Evolutionary conservation across 306 rosid species (phyloP).

Genomic region (Medicago truncatula): MtrunA17r5.0-ANR NC_053043.1:6626501-6627000

Average conservation of each 20-base stretch:
- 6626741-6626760: conserved; percentile 24
- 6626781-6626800: conserved; percentile 1
- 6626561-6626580: conserved; percentile 11
- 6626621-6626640: conserved; percentile 41
- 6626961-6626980: too few species aligned
- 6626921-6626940: too few species aligned
- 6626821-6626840: neutral
- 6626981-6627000: too few species aligned
- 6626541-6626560: conserved; percentile 4
- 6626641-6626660: conserved; percentile 42
- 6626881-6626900: too few species aligned
- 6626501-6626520: conserved; percentile 11
- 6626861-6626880: neutral
- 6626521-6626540: conserved; percentile 29
- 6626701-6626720: conserved; percentile 2
- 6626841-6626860: neutral
- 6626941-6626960: neutral
- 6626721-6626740: conserved; percentile 10
- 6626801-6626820: neutral
- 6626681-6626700: conserved; percentile 11
- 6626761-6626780: conserved; percentile 7
- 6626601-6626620: conserved; percentile 38
- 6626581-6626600: conserved; percentile 35
- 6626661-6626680: conserved; percentile 27
- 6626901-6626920: too few species aligned